A percentile compares a stretch with the other conserved stretches of the same genome.
Evolutionary conservation across 768 basidiomycete genomes (phyloP).

Genomic region (Mycena rosella): DNA sequence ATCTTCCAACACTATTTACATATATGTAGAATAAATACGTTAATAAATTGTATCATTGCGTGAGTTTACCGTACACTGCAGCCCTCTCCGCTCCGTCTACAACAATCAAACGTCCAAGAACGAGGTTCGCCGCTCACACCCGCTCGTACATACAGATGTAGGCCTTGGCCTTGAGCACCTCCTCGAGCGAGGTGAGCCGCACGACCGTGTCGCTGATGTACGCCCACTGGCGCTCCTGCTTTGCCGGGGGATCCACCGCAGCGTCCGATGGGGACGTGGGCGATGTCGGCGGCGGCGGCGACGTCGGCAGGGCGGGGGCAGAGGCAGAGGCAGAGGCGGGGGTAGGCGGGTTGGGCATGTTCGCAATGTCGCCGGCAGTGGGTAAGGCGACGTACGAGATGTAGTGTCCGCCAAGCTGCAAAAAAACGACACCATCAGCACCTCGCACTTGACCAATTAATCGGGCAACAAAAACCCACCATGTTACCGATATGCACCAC

Average conservation of each 20-base stretch:
- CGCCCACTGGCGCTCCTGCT: slow-evolving; percentile 78
- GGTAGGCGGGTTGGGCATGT: slow-evolving; percentile 8
- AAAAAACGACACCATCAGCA: slow-evolving; percentile 4
- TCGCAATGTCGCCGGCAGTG: slow-evolving; percentile 27
- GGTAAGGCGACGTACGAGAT: slow-evolving; percentile 87
- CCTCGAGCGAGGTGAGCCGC: slow-evolving; percentile 83
- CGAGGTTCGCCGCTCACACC: slow-evolving; percentile 8
- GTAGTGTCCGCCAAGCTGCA: slow-evolving; percentile 90
- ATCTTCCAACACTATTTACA: slow-evolving; percentile 21
- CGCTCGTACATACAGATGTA: slow-evolving; percentile 96
- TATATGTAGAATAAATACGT: slow-evolving; percentile 22
- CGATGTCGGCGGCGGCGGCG: slow-evolving; percentile 3
- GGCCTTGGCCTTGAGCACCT: slow-evolving; percentile 91
- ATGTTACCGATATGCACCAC: slow-evolving; percentile 91
- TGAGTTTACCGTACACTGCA: not conserved
- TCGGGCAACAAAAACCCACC: slow-evolving; percentile 66
- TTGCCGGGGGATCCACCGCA: slow-evolving; percentile 18
- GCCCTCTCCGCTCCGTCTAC: no score
- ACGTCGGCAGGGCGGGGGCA: slow-evolving; percentile 15
- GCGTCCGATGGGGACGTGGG: slow-evolving; percentile 22
- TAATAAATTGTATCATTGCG: slow-evolving; percentile 19
- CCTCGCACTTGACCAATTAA: no score
- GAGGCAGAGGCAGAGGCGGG: slow-evolving; percentile 7
- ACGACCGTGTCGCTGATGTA: slow-evolving; percentile 93
- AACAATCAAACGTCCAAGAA: not conserved